Evolutionary conservation across 352 stramenopile species (phyloP).

Genomic region (Stramenopiles sp.): DNA sequence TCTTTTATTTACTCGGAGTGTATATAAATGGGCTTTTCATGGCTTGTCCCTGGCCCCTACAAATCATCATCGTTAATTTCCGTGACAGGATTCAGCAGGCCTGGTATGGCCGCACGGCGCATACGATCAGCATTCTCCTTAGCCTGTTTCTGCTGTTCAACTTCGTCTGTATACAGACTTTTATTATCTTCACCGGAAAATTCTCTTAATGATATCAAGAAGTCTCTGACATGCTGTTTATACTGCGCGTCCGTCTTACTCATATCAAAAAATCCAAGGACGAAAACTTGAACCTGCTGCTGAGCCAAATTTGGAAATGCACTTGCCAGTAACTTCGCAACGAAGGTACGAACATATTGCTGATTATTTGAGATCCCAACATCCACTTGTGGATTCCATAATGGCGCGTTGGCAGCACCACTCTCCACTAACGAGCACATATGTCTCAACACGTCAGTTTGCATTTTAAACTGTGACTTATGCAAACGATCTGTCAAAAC

Average conservation of each 20-base stretch:
- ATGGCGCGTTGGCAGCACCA: conserved; percentile 78
- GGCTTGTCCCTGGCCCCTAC: no score
- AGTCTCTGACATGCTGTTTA: conserved; percentile 96
- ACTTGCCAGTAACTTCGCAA: conserved; percentile 80
- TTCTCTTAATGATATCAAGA: conserved; percentile 95
- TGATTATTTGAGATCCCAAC: conserved; percentile 33
- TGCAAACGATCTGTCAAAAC: conserved; percentile 96
- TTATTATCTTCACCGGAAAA: conserved; percentile 91
- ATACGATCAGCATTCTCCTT: conserved; percentile 55
- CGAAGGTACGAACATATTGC: conserved; percentile 84
- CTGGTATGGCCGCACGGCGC: conserved; percentile 50
- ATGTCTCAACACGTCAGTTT: conserved; percentile 84
- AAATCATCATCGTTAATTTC: no score
- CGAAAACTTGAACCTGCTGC: conserved; percentile 82
- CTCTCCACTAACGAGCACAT: conserved; percentile 93
- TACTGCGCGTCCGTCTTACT: conserved; percentile 89
- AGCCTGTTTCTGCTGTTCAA: conserved; percentile 51
- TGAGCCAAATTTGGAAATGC: conserved; percentile 87
- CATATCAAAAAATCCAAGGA: conserved; percentile 89
- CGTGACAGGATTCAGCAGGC: conserved; percentile 70
- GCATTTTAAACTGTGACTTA: conserved; percentile 96
- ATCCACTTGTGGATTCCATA: conserved; percentile 73
- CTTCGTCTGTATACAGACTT: conserved; percentile 87
- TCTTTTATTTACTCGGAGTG: no score
- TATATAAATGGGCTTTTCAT: no score